Conservation (phyloP, 176 grass and related monocot genomes). For the Poa pratensis region DNA sequence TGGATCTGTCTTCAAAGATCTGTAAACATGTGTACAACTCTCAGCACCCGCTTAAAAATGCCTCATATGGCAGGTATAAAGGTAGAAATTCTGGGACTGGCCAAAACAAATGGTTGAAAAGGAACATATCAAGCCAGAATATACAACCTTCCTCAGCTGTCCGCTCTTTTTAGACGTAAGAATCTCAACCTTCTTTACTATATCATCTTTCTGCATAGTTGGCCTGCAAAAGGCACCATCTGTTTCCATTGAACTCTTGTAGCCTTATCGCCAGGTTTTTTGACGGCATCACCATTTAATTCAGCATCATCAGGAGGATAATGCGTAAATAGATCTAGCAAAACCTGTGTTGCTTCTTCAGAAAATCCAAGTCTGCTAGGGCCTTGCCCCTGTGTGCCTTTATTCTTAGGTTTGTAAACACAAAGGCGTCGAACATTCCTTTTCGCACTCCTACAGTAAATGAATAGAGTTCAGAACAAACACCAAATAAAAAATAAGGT, state of each 20-base stretch:
- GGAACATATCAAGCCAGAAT: conserved; percentile 41
- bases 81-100: conserved; percentile 6
- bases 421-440: conserved; percentile 47
- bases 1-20: conserved; percentile 77
- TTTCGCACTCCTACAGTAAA: conserved; percentile 48
- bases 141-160: conserved; percentile 77
- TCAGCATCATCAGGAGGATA: conserved; percentile 83
- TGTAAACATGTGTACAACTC: conserved; percentile 53
- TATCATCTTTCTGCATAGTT: conserved; percentile 58
- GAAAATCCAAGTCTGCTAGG: conserved; percentile 64
- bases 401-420: conserved; percentile 54
- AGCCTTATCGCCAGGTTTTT: conserved; percentile 49
- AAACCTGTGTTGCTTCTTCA: conserved; percentile 69
- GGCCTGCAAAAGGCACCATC: conserved; percentile 78
- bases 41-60: conserved; percentile 39
- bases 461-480: conserved; percentile 41
- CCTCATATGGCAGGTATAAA: conserved; percentile 15
- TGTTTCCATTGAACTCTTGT: conserved; percentile 51
- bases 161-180: conserved; percentile 64
- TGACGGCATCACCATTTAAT: conserved; percentile 52
- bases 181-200: conserved; percentile 71
- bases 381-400: conserved; percentile 47
- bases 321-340: conserved; percentile 77
- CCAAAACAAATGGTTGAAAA: conserved; percentile 27
- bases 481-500: conserved; percentile 13